Percentiles rank a stretch among this genome's conserved stretches.
Evolutionary conservation across 148 eudicot species (phyloP).

Genomic region (Vaccinium corymbosum): DNA sequence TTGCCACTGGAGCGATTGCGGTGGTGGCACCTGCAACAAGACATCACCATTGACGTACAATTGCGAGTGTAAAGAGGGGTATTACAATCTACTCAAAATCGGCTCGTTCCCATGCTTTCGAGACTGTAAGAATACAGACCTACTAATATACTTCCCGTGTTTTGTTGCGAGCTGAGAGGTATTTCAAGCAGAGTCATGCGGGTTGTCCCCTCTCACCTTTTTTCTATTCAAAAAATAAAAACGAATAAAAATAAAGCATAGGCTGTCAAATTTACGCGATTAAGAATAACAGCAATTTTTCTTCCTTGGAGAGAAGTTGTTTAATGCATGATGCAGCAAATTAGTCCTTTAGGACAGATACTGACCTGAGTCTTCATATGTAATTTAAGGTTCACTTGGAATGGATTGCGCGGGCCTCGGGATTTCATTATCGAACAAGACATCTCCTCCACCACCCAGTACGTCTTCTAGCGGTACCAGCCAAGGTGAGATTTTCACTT

Average conservation of each 20-base stretch:
- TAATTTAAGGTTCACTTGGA: slow-evolving; percentile 53
- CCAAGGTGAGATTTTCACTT: slow-evolving; percentile 22
- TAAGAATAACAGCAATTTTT: neutral
- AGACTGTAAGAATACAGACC: slow-evolving; percentile 43
- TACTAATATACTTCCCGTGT: neutral
- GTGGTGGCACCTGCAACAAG: slow-evolving; percentile 69
- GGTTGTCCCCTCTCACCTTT: too few species aligned
- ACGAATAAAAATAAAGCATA: neutral
- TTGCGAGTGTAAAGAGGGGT: slow-evolving; percentile 51
- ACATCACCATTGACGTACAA: slow-evolving; percentile 37
- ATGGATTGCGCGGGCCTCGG: slow-evolving; percentile 49
- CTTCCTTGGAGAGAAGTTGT: neutral
- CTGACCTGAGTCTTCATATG: neutral
- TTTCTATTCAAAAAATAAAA: neutral
- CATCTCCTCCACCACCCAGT: slow-evolving; percentile 29
- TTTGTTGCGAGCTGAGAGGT: neutral
- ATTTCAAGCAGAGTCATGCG: neutral
- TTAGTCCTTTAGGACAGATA: neutral
- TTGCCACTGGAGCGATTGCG: slow-evolving; percentile 66
- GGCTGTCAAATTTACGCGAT: neutral
- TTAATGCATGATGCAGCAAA: neutral
- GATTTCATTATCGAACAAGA: slow-evolving; percentile 25
- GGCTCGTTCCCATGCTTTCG: slow-evolving; percentile 53
- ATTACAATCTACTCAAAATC: slow-evolving; percentile 47
- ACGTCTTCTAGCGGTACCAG: slow-evolving; percentile 14